phyloP scores from a whole-genome alignment of 148 eudicot species.

The Dianthus caryophyllus region DNA sequence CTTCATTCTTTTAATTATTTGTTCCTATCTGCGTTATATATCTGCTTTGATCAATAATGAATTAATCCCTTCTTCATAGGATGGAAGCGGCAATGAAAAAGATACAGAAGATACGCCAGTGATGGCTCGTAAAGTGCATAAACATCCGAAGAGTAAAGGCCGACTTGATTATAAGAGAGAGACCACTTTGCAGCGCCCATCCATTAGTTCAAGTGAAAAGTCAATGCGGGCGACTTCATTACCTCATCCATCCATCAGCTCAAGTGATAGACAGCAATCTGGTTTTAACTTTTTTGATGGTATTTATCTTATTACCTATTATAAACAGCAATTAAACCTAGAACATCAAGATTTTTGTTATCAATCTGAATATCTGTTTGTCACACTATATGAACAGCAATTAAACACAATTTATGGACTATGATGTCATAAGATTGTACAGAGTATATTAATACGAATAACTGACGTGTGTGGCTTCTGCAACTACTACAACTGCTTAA shows the following conservation, averaged over 20 bases:
- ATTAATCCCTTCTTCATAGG: slow-evolving; percentile 23
- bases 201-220: slow-evolving; percentile 23
- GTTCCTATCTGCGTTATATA: not conserved
- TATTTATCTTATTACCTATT: slow-evolving; percentile 19
- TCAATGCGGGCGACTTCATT: not conserved
- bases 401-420: not conserved
- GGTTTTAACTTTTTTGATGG: slow-evolving; percentile 27
- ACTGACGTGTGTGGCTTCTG: not conserved
- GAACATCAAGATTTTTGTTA: not conserved
- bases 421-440: not conserved
- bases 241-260: slow-evolving; percentile 12
- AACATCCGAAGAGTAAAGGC: slow-evolving; percentile 27
- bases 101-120: slow-evolving; percentile 17
- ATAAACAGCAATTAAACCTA: no score
- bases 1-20: not conserved
- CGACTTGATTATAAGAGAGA: slow-evolving; percentile 22
- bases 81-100: slow-evolving; percentile 34
- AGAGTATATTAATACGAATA: not conserved
- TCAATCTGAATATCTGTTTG: not conserved
- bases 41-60: slow-evolving; percentile 7
- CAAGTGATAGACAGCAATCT: slow-evolving; percentile 26
- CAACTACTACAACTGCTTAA: not conserved
- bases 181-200: slow-evolving; percentile 15
- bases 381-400: not conserved
- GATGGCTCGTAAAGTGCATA: slow-evolving; percentile 27